Conservation (phyloP, 1,284 basidiomycete species). For the Heterobasidion occidentale region DNA sequence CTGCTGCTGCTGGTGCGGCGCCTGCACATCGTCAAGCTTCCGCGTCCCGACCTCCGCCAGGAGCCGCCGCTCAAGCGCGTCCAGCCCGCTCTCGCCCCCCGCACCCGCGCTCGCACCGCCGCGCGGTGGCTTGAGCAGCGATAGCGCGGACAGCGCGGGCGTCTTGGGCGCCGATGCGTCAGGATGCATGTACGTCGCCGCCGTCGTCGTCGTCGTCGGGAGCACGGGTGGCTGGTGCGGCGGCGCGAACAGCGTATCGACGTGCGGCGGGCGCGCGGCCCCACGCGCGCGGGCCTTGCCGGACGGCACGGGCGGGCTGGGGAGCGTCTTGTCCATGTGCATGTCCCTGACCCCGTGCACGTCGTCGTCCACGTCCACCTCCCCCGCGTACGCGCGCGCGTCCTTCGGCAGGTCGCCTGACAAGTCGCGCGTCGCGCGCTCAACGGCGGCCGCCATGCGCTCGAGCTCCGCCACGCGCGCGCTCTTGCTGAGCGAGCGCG, state of each 20-base stretch:
- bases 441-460: conserved; percentile 53
- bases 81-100: conserved; percentile 36
- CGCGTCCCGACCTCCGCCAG: conserved; percentile 62
- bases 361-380: not conserved
- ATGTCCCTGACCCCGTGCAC: conserved; percentile 7
- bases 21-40: conserved; percentile 27
- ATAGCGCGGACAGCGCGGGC: conserved; percentile 42
- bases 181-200: conserved; percentile 13
- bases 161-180: conserved; percentile 31
- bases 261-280: conserved; percentile 17
- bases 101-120: not conserved
- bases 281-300: conserved; percentile 20
- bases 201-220: conserved; percentile 1
- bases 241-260: conserved; percentile 23
- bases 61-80: conserved; percentile 54
- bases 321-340: conserved; percentile 51
- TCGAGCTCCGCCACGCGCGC: conserved; percentile 57
- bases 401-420: conserved; percentile 16
- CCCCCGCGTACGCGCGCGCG: too few species aligned
- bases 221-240: not conserved
- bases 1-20: too few species aligned
- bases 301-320: conserved; percentile 42
- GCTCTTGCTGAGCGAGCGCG: conserved; percentile 36
- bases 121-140: conserved; percentile 27
- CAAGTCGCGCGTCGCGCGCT: conserved; percentile 22